phyloP scores from a whole-genome alignment of 805 yeast genomes.

The Geotrichum ghanense region DNA sequence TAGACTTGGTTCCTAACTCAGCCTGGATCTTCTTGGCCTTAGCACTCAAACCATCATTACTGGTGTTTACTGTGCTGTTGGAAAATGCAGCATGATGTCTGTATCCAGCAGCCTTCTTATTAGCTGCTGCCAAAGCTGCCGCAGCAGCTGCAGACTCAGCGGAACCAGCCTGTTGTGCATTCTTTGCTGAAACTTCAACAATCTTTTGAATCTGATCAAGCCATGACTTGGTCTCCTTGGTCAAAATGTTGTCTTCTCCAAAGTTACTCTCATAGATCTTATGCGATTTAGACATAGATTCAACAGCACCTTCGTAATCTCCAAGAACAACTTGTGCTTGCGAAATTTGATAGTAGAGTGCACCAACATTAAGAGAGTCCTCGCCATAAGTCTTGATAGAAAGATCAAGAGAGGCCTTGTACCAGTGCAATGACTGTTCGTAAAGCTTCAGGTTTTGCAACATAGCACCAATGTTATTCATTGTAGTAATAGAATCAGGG shows the following conservation, averaged over 20 bases:
- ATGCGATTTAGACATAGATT: conserved; percentile 44
- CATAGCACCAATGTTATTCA: conserved; percentile 48
- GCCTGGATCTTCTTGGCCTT: conserved; percentile 3
- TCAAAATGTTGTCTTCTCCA: conserved; percentile 57
- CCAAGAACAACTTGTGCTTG: conserved; percentile 43
- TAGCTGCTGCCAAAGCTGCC: conserved; percentile 22
- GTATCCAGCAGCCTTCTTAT: conserved; percentile 10
- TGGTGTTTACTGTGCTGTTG: conserved; percentile 1
- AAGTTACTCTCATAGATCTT: conserved; percentile 42
- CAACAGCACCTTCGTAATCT: conserved; percentile 45
- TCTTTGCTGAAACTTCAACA: conserved; percentile 25
- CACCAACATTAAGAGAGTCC: conserved; percentile 49
- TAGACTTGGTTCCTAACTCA: conserved; percentile 46
- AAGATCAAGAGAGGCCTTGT: conserved; percentile 40
- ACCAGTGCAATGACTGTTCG: conserved; percentile 40
- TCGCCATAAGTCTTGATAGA: conserved; percentile 44
- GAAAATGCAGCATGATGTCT: conserved; percentile 4
- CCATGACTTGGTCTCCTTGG: conserved; percentile 61
- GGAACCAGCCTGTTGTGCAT: conserved; percentile 19
- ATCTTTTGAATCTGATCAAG: conserved; percentile 38
- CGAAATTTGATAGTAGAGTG: conserved; percentile 57
- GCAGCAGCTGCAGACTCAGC: conserved; percentile 20
- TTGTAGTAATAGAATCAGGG: conserved; percentile 56
- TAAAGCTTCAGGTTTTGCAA: conserved; percentile 42
- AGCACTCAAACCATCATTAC: background rate